Evolutionary conservation across 1,139 yeast species (phyloP), one percentile per base, ranked within the genome.

Genomic region (Sugiyamaella pinicola): DNA sequence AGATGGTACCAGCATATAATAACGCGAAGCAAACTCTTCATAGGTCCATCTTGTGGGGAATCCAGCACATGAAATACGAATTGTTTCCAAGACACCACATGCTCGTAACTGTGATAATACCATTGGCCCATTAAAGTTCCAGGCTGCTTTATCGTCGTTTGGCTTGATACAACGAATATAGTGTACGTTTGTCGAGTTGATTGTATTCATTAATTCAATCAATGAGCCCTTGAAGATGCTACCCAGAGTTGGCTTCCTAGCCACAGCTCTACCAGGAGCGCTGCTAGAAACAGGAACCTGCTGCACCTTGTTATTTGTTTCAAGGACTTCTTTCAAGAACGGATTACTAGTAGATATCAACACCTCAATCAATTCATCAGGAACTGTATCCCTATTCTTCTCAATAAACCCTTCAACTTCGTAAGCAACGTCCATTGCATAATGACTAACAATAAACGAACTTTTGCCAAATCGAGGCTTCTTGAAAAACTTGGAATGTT

Each of bases 121-220:
- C 97, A 93, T 90, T 51, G 91, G 79, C 29, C 96, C 90, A 66
- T 90, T 96, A 72, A 93, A 93, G 68, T 84, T 86, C 99, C 99
- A 93, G 2, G 99, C 96, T 55, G 82, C 84, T 72, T 93, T 93
- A 56, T 83, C 84, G 64, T 93, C 96, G 69, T 93, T 93, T 8
- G 99, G 99, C 70, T 93, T 93, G 69, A 93, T 93, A 77, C 99
- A 93, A 69, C 99, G 86, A 66, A 93, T 93, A 67, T 93, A 93
- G 71, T 93, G 99, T 40, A 86, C 99, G 67, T 93, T 91, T 1
- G 98, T 93, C 1, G 96, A 86, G 69, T 91, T 83, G 57, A 93
- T 93, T 1, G 98, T 93, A 51, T 75, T 77, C 99, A 93, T 93
- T 62, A 93, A 81, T 63, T 91, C 98, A 62, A 89, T 87, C 72